Conservation (phyloP, 139 green algal species). For the Klebsormidium nitens region DNA sequence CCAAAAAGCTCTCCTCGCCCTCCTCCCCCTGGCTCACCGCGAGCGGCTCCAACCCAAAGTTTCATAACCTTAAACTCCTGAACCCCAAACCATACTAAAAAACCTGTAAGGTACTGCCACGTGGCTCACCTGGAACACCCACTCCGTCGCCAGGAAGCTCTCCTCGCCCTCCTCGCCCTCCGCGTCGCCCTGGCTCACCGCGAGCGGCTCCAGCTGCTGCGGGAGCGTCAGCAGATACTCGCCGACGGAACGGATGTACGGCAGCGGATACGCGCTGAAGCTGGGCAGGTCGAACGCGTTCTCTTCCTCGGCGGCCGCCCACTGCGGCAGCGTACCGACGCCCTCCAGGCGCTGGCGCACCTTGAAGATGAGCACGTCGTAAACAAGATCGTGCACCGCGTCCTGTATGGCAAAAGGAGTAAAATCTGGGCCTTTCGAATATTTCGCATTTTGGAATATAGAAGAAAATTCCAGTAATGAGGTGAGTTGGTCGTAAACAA, state of each 20-base stretch:
- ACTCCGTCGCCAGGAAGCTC: slow-evolving; percentile 64
- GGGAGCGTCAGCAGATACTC: slow-evolving; percentile 91
- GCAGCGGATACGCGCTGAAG: slow-evolving; percentile 80
- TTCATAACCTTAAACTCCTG: too few species aligned
- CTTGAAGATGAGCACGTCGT: slow-evolving; percentile 11
- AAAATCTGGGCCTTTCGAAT: too few species aligned
- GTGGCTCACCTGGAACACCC: slow-evolving; percentile 55
- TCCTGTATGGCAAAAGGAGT: slow-evolving; percentile 17
- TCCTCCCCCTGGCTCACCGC: slow-evolving; percentile 5
- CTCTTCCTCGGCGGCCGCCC: slow-evolving; percentile 34
- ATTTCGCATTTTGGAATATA: too few species aligned
- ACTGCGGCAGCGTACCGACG: slow-evolving; percentile 12
- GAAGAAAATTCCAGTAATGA: too few species aligned
- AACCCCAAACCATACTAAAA: too few species aligned
- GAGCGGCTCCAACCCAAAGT: neutral
- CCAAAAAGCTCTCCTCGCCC: slow-evolving; percentile 54
- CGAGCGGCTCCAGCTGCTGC: slow-evolving; percentile 72
- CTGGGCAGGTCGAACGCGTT: slow-evolving; percentile 58
- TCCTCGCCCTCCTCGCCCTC: slow-evolving; percentile 22
- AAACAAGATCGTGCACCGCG: slow-evolving; percentile 1
- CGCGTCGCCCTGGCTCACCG: slow-evolving; percentile 16
- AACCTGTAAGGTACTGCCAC: too few species aligned
- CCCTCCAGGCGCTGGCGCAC: slow-evolving; percentile 10
- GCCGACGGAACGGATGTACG: slow-evolving; percentile 55
- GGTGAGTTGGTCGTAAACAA: slow-evolving; percentile 61